Base-by-base conservation (phyloP, 129 eudicot species). In the Pulicaria dysenterica region DNA sequence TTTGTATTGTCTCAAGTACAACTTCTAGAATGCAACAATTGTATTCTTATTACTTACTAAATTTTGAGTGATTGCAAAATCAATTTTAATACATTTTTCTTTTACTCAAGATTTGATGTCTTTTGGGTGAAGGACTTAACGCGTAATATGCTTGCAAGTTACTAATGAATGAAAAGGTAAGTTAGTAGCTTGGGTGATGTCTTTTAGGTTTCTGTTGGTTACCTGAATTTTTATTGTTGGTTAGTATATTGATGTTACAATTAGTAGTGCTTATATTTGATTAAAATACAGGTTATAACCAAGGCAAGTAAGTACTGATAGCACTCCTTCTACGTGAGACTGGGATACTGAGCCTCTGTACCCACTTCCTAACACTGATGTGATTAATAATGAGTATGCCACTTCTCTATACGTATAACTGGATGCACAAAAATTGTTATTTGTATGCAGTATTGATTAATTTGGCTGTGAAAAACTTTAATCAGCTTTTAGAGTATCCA, bases 321-420 rank as follows among this genome's bases (percentile, higher is more conserved):
- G 96, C 40, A 87, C 96, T 37, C 96, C 90, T 47, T 56, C 83
- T 69, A 83, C 93, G 9, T 93, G 84, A 79, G 86, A 94, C 57
- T 94, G 98, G 98, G 98, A 94, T 77, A 90, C 79, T 0, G 98
- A 94, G 79, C 98, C 98, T 64, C 96, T 94, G 54, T 94, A 90
- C 69, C 86, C 89, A 1, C 67, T 94, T 59, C 95, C 98, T 10
- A 74, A 75, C 63, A 55, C 78, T 1, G 80, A 86, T 73, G 24
- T 74, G 14, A 77, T 67, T 53, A 80, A 79, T 76, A 85, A 81
- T 36, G 80, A 64, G 98, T 89, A 85, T 51, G 81, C 70, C 53
- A 56, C 36, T 49, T 46, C 11, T 73, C 75, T 17, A 8, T 66
- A 45, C 19, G 47, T 38, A 47, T 16, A 70, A 3, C 13, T 55